Evolutionary conservation across 1,139 yeast genomes (phyloP).

Genomic region (Lodderomyces orthopsilosis): DNA sequence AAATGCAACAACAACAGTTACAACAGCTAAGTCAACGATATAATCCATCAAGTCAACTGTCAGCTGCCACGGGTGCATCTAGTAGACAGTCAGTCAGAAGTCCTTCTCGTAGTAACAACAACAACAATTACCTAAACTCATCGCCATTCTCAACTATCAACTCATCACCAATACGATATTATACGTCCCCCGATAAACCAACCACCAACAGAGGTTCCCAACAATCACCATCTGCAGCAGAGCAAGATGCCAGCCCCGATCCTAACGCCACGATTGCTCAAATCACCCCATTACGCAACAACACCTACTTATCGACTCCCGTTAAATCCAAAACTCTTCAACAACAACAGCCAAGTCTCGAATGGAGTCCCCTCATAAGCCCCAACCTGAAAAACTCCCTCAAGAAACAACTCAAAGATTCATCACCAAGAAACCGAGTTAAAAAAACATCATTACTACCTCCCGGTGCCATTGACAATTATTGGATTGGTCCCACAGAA

Average conservation of each 20-base stretch:
- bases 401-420: constrained; percentile 37
- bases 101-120: constrained; percentile 4
- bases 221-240: not conserved
- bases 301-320: constrained; percentile 18
- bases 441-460: constrained; percentile 75
- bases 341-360: constrained; percentile 18
- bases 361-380: constrained; percentile 57
- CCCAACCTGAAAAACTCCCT: constrained; percentile 40
- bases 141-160: constrained; percentile 25
- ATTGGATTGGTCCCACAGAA: constrained; percentile 77
- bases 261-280: constrained; percentile 42
- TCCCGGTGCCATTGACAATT: constrained; percentile 84
- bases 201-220: constrained; percentile 12
- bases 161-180: constrained; percentile 34
- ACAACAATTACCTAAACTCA: constrained; percentile 17
- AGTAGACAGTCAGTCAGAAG: constrained; percentile 25
- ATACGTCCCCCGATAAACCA: constrained; percentile 25
- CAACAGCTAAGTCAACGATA: constrained; percentile 11
- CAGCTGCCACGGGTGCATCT: constrained; percentile 19
- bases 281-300: constrained; percentile 35
- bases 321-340: constrained; percentile 14
- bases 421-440: constrained; percentile 43
- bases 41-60: constrained; percentile 24
- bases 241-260: constrained; percentile 19
- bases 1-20: constrained; percentile 14